Percentiles rank a stretch among this genome's conserved stretches.
Conservation (phyloP, 768 basidiomycete genomes). For the Rhizopogon roseolus region DNA sequence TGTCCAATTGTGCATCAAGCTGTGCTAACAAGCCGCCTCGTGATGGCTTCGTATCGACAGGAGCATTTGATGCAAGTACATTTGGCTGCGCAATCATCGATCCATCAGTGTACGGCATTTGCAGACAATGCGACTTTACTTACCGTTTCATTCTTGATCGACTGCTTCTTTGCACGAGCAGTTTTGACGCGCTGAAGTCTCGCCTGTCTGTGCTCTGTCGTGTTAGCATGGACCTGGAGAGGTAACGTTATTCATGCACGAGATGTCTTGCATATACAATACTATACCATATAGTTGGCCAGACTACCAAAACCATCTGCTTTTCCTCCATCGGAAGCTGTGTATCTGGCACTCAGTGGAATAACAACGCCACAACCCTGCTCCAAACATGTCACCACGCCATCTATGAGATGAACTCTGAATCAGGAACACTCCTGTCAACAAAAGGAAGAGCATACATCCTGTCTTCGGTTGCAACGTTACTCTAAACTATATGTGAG, state of each 20-base stretch:
- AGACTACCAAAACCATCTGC: slow-evolving; percentile 42
- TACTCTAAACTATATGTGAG: slow-evolving; percentile 31
- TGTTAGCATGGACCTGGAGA: neutral
- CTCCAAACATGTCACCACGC: slow-evolving; percentile 41
- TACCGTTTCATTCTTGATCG: neutral
- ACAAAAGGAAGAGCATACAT: slow-evolving; percentile 28
- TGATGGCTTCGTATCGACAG: neutral
- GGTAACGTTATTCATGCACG: neutral
- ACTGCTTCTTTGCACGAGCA: neutral
- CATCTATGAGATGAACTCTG: slow-evolving; percentile 27
- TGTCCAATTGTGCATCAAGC: slow-evolving; percentile 2
- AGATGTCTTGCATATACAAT: neutral
- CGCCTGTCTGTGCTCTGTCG: slow-evolving; percentile 20
- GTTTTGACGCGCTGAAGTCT: slow-evolving; percentile 22
- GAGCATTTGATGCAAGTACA: neutral
- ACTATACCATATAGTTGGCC: slow-evolving; percentile 40
- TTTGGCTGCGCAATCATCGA: slow-evolving; percentile 1
- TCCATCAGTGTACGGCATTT: neutral
- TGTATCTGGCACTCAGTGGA: slow-evolving; percentile 25
- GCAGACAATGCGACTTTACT: neutral
- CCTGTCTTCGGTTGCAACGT: slow-evolving; percentile 30
- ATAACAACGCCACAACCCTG: slow-evolving; percentile 36
- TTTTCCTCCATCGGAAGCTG: slow-evolving; percentile 35
- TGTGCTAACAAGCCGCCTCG: slow-evolving; percentile 1
- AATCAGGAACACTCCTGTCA: slow-evolving; percentile 3